Percentiles rank a stretch among this genome's conserved stretches.
Evolutionary conservation across 2,329 filamentous ascomycete genomes (phyloP).

Genomic region (Exophiala sp.): DNA sequence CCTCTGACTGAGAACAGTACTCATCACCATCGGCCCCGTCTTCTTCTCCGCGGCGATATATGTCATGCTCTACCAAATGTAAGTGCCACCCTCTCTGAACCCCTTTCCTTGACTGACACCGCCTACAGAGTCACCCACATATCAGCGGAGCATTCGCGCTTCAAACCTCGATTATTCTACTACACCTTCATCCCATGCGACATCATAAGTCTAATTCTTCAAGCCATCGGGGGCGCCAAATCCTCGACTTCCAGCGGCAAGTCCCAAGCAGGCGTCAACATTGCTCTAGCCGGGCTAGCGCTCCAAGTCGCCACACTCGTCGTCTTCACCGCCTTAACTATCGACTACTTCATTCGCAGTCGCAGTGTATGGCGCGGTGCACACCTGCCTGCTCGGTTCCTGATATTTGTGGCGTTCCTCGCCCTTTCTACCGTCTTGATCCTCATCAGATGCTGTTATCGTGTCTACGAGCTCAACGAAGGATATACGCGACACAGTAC

Average conservation of each 20-base stretch:
- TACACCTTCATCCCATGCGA: conserved; percentile 41
- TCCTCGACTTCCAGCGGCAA: conserved; percentile 28
- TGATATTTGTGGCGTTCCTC: conserved; percentile 52
- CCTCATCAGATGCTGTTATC: conserved; percentile 59
- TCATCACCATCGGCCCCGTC: conserved; percentile 52
- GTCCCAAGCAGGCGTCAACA: conserved; percentile 33
- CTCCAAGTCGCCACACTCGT: conserved; percentile 40
- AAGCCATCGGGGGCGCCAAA: conserved; percentile 40
- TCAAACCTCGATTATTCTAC: conserved; percentile 35
- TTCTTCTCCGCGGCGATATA: conserved; percentile 61
- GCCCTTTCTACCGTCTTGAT: conserved; percentile 56
- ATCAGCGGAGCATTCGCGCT: conserved; percentile 38
- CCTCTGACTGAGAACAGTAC: conserved; percentile 38
- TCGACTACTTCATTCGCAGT: conserved; percentile 30
- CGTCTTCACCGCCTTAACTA: conserved; percentile 31
- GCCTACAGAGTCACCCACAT: conserved; percentile 35
- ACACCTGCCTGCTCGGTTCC: conserved; percentile 41
- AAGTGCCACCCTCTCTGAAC: conserved; percentile 5
- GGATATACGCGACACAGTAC: conserved; percentile 38
- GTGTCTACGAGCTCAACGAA: conserved; percentile 57
- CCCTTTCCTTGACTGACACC: no score
- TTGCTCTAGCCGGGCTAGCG: conserved; percentile 38
- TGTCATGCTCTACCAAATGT: conserved; percentile 50
- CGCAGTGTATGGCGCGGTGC: conserved; percentile 11
- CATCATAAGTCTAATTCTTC: conserved; percentile 39